phyloP scores from a whole-genome alignment of 345 rosid species.

The Aquilaria sinensis region DNA sequence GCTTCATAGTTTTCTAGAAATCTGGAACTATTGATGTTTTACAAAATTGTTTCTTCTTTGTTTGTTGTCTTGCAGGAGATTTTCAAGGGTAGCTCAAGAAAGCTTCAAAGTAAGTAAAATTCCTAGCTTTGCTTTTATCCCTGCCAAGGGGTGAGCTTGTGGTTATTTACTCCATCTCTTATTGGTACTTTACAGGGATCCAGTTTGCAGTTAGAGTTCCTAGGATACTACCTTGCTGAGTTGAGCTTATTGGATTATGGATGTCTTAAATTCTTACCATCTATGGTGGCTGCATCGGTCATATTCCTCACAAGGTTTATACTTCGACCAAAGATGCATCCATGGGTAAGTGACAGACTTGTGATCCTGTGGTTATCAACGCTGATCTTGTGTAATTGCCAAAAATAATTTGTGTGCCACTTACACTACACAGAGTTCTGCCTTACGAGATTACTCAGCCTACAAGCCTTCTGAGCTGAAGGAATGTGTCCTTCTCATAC shows the following conservation, averaged over 20 bases:
- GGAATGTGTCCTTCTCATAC: constrained; percentile 48
- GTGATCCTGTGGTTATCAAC: no score
- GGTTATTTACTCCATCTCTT: neutral
- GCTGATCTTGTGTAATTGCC: constrained; percentile 1
- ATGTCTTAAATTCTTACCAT: constrained; percentile 62
- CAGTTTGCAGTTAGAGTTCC: constrained; percentile 59
- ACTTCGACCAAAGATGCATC: constrained; percentile 40
- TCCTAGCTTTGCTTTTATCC: neutral
- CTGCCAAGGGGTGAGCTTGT: neutral
- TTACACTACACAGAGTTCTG: constrained; percentile 31
- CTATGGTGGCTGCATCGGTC: constrained; percentile 66
- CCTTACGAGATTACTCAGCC: constrained; percentile 39
- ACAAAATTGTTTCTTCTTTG: constrained; percentile 6
- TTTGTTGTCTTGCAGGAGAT: constrained; percentile 41
- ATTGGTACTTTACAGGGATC: constrained; percentile 25
- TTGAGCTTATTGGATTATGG: constrained; percentile 65
- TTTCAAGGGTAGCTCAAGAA: constrained; percentile 50
- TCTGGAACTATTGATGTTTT: neutral
- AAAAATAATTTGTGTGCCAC: neutral
- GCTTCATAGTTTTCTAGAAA: neutral
- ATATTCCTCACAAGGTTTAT: constrained; percentile 64
- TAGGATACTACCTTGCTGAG: constrained; percentile 74
- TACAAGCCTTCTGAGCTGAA: constrained; percentile 45
- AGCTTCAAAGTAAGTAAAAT: constrained; percentile 36
- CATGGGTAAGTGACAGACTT: constrained; percentile 57